Evolutionary conservation across 164 flowering plant species (phyloP), one percentile per base, ranked within the genome.

Genomic region (Vitis rotundifolia): DNA sequence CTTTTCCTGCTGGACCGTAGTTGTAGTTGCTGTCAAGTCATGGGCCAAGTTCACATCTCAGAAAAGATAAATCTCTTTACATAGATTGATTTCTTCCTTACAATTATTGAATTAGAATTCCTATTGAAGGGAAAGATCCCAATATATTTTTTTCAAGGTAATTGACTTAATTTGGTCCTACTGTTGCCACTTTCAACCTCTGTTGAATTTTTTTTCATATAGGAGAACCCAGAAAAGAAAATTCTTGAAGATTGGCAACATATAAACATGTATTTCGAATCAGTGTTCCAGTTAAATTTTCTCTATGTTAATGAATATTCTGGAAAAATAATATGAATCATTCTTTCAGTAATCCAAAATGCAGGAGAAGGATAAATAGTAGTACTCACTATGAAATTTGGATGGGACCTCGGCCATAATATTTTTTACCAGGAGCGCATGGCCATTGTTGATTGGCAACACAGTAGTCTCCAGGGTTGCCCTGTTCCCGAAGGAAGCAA

Each of bases 351-450:
- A 6, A 31, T 31, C 44, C 44, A 31, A 31, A 37, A 5, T 37
- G 7, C 6, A 37, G 44, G 44, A 31, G 44, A 31, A 31, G 44
- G 6, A 37, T 5, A 37, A 5, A 37, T 37, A 37, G 10, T 48
- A n/a, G 22, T n/a, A 68, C 63, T 68, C 11, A 68, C 71, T 68
- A 63, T 5, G 59, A 47, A 52, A 78, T 69, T 19, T 81, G 84
- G 6, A 77, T 59, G 9, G 84, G 79, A 26, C 84, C 84, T 19
- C 81, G 74, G 18, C 84, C 84, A 12, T 66, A 78, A 65, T 78
- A 81, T 14, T 61, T 60, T 50, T 71, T 68, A 5, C 78, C 74
- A 1, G 74, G 15, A 59, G 64, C 67, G 61, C 80, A 79, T 14
- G 80, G 79, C 49, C 64, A 74, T 16, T 74, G 44, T 18, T 52